A percentile compares a stretch with the other conserved stretches of the same genome.
Conservation (phyloP, 805 yeast species). For the Candida multigemmis region DNA sequence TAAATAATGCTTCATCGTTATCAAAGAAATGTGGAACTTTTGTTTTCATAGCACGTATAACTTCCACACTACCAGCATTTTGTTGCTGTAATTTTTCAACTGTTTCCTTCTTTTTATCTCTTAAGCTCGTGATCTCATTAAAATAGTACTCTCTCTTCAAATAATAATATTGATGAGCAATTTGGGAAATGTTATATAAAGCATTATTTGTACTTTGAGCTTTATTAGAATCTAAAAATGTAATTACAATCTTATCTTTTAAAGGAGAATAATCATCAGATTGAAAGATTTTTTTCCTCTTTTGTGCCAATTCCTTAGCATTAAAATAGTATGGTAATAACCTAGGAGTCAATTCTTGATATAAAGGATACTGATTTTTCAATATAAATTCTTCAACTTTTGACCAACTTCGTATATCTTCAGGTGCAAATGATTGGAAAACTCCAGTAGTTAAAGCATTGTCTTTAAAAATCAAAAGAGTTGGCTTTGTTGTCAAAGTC, state of each 20-base stretch:
- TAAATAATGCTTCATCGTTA: conserved; percentile 32
- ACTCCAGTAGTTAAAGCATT: conserved; percentile 42
- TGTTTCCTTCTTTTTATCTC: conserved; percentile 30
- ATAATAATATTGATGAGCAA: conserved; percentile 41
- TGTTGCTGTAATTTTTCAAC: conserved; percentile 32
- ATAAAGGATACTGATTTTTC: conserved; percentile 40
- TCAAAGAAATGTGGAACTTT: conserved; percentile 41
- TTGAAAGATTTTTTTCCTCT: too few relatives aligned
- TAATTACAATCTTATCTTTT: conserved; percentile 37
- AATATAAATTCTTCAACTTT: conserved; percentile 42
- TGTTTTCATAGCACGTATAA: conserved; percentile 39
- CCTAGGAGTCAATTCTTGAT: conserved; percentile 41
- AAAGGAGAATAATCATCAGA: conserved; percentile 10
- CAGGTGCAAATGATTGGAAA: conserved; percentile 54
- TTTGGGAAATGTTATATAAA: conserved; percentile 29
- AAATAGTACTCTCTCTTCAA: conserved; percentile 32
- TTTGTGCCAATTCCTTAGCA: conserved; percentile 5
- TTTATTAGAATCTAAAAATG: conserved; percentile 36
- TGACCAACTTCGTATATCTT: conserved; percentile 46
- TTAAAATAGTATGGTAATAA: conserved; percentile 27
- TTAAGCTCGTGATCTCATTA: conserved; percentile 15
- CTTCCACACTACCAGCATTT: conserved; percentile 31
- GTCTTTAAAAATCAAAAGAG: conserved; percentile 52
- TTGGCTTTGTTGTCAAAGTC: conserved; percentile 52
- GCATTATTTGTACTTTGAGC: conserved; percentile 21